Base-by-base conservation (phyloP, 1,284 basidiomycete species). In the Rhodotorula sp. region DNA sequence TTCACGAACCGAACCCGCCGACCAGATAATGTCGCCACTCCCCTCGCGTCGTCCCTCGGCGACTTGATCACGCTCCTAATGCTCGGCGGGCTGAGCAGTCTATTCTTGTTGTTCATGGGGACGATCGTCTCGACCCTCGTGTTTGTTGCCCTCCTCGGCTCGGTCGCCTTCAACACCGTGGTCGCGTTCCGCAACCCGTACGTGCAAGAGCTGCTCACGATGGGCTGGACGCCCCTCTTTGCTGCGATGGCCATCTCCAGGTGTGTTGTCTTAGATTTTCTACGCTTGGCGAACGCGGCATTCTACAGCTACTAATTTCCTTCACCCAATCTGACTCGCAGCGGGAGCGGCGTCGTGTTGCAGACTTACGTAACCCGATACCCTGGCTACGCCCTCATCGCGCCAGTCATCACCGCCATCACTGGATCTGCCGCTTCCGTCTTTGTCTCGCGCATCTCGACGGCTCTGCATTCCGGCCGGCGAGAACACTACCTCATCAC, bases 1-100 rank as follows among this genome's bases (percentile, higher is more conserved):
- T 31, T 14, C 7, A 12, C 49, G 6, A 7, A 3, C 48, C 52
- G 6, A 7, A 3, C 48, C 56, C 15, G n/a, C 23, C 14, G 39
- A 18, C 5, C 76, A 92, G 93, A 97, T 80, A 98, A 98, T 80
- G 96, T 98, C 75, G 92, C 94, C 5, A 92, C 95, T 0, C 93
- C 96, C 0, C 85, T 98, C 8, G 96, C 96, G 0, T 88, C 93
- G 4, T 95, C 92, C 75, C 85, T 98, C 0, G 95, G 96, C 15
- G 96, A 98, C 79, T 85, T 99, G 46, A 85, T 97, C 65, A 97
- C 96, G 0, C 87, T 84, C n/a, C 80, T 80, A 12, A 74, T 83
- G 49, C 76, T 83, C 12, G 82, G 80, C 14, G 70, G 82, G 14
- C 70, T 83, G 58, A 78, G 78, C 1, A 79, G 78, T 10, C 72